Evolutionary conservation across 768 basidiomycete genomes (phyloP).

Genomic region (Lactifluus piperatus): DNA sequence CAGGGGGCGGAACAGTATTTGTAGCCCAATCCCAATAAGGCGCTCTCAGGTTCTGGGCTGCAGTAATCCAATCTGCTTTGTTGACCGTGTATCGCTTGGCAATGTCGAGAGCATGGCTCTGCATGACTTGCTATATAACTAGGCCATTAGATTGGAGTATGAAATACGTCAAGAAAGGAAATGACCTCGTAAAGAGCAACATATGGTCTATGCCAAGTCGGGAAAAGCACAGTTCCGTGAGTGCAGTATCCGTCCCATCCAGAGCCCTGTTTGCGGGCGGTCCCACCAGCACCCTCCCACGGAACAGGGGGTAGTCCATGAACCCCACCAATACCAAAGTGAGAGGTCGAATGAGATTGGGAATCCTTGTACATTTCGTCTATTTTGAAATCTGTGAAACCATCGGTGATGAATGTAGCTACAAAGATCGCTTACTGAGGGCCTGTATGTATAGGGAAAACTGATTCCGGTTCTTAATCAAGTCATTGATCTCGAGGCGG

Average conservation of each 20-base stretch:
- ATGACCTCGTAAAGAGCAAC: slow-evolving; percentile 41
- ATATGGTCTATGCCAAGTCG: slow-evolving; percentile 50
- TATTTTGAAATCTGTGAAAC: slow-evolving; percentile 13
- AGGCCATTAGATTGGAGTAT: background rate
- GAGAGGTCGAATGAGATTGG: slow-evolving; percentile 31
- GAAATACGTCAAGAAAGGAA: background rate
- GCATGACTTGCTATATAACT: slow-evolving; percentile 37
- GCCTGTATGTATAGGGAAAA: slow-evolving; percentile 47
- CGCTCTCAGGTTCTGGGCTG: slow-evolving; percentile 31
- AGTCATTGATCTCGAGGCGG: slow-evolving; percentile 16
- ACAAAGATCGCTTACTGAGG: slow-evolving; percentile 30
- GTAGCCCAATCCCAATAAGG: slow-evolving; percentile 49
- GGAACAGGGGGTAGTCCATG: slow-evolving; percentile 40
- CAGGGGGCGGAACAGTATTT: slow-evolving; percentile 31
- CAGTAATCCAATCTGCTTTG: slow-evolving; percentile 25
- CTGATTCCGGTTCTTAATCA: slow-evolving; percentile 33
- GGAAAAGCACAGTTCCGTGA: slow-evolving; percentile 45
- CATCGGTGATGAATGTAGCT: background rate
- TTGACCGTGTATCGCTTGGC: slow-evolving; percentile 32
- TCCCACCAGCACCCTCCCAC: slow-evolving; percentile 35
- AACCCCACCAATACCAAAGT: slow-evolving; percentile 42
- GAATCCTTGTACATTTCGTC: slow-evolving; percentile 26
- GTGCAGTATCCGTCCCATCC: slow-evolving; percentile 42
- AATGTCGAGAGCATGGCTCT: slow-evolving; percentile 33
- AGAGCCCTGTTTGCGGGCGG: slow-evolving; percentile 21